phyloP scores from a whole-genome alignment of 2,329 filamentous ascomycete genomes.

The Alternaria consortialis region DNA sequence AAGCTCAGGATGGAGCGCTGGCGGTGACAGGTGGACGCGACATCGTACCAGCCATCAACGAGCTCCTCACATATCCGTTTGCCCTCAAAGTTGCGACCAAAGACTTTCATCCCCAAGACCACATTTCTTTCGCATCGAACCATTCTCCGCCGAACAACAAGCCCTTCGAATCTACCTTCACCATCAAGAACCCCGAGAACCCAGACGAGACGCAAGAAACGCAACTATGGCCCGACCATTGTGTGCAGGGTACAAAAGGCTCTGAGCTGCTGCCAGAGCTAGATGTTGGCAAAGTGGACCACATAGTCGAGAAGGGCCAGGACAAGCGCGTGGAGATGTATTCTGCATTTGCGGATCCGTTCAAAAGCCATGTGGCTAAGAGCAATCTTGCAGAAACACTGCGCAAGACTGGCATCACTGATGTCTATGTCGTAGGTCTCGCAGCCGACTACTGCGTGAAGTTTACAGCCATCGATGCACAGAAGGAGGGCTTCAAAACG shows the following conservation, averaged over 20 bases:
- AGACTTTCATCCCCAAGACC: slow-evolving; percentile 84
- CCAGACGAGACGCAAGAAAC: slow-evolving; percentile 69
- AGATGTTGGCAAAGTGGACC: slow-evolving; percentile 66
- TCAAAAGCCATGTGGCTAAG: slow-evolving; percentile 66
- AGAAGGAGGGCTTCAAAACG: slow-evolving; percentile 76
- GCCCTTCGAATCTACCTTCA: slow-evolving; percentile 72
- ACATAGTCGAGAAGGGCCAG: slow-evolving; percentile 79
- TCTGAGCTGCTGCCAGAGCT: slow-evolving; percentile 79
- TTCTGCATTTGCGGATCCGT: slow-evolving; percentile 86
- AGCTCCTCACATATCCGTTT: slow-evolving; percentile 76
- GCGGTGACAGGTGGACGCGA: slow-evolving; percentile 78
- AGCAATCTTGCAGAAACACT: slow-evolving; percentile 71
- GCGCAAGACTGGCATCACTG: slow-evolving; percentile 67
- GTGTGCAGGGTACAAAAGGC: slow-evolving; percentile 77
- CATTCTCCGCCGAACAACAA: slow-evolving; percentile 69
- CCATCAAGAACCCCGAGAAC: slow-evolving; percentile 73
- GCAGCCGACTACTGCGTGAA: slow-evolving; percentile 92
- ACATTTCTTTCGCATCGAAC: slow-evolving; percentile 89
- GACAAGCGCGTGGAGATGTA: slow-evolving; percentile 87
- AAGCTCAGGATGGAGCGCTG: slow-evolving; percentile 78
- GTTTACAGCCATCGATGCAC: slow-evolving; percentile 80
- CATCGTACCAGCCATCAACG: slow-evolving; percentile 76
- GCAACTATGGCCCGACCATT: slow-evolving; percentile 89
- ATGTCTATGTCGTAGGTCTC: slow-evolving; percentile 86
- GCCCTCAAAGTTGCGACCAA: slow-evolving; percentile 81